phyloP scores from a whole-genome alignment of 441 rosid species.

The Populus hybrid region DNA sequence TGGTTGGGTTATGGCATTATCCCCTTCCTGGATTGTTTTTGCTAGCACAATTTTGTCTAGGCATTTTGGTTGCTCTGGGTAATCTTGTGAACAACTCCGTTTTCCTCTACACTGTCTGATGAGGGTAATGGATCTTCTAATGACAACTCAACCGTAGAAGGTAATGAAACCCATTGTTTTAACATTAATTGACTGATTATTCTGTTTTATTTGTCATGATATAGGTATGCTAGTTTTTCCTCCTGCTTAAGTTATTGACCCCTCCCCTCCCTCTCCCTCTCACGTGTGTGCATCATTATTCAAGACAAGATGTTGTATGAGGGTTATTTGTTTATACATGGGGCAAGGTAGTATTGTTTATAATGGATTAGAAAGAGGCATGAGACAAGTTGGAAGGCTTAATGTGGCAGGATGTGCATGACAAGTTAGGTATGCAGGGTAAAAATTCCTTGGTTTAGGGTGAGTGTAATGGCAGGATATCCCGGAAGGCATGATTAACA shows the following conservation, averaged over 20 bases:
- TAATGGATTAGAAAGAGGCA: background rate
- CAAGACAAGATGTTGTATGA: background rate
- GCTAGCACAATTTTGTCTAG: slow-evolving; percentile 98
- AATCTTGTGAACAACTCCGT: slow-evolving; percentile 97
- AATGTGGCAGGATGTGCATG: background rate
- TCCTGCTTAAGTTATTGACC: background rate
- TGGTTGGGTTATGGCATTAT: slow-evolving; percentile 99
- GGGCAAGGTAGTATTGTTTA: background rate
- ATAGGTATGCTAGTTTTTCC: background rate
- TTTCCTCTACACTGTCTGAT: slow-evolving; percentile 81
- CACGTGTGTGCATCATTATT: background rate
- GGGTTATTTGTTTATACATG: background rate
- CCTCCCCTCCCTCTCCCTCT: background rate
- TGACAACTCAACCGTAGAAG: slow-evolving; percentile 60
- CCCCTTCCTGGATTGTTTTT: slow-evolving; percentile 95
- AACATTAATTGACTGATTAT: background rate
- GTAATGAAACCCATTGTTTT: slow-evolving; percentile 34
- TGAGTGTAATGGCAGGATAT: too few species aligned
- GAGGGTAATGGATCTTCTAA: slow-evolving; percentile 54
- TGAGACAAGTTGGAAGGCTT: background rate
- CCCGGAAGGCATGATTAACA: too few species aligned
- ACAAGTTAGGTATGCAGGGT: background rate
- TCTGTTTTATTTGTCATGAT: background rate
- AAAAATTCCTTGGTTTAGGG: too few species aligned
- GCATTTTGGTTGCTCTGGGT: slow-evolving; percentile 94